These are phyloP conservation scores for Ceratocystis alfenasii DNA, from an alignment of 2,329 filamentous ascomycete species.

Conservation along the genomic window DNA sequence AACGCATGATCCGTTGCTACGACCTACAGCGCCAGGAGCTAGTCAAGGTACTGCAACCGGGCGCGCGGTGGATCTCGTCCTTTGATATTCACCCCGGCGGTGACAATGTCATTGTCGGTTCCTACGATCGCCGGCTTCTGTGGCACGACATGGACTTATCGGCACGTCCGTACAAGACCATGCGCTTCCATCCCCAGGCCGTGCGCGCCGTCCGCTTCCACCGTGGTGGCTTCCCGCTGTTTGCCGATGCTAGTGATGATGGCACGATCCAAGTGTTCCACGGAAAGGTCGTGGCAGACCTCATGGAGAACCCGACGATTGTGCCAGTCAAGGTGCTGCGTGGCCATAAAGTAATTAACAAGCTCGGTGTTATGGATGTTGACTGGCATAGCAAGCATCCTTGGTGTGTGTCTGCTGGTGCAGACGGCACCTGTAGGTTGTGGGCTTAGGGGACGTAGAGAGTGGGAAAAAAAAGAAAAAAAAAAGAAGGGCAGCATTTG, in stretches of 20 bases:
- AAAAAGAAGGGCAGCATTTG: constrained; percentile 20
- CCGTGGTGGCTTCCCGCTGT: constrained; percentile 63
- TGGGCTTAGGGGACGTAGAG: constrained; percentile 50
- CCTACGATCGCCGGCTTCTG: constrained; percentile 82
- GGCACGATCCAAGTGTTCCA: constrained; percentile 94
- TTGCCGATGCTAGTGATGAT: constrained; percentile 91
- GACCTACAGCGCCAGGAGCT: constrained; percentile 85
- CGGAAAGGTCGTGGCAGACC: constrained; percentile 83
- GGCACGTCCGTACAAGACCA: constrained; percentile 83
- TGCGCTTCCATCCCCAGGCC: constrained; percentile 86
- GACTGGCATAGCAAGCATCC: constrained; percentile 93
- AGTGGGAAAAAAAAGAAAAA: neutral
- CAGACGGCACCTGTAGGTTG: constrained; percentile 81
- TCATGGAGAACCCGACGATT: constrained; percentile 93
- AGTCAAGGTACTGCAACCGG: constrained; percentile 84
- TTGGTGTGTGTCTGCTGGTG: constrained; percentile 88
- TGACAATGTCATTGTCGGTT: constrained; percentile 86
- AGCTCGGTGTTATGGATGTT: constrained; percentile 81
- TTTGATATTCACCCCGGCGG: constrained; percentile 89
- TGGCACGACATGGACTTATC: constrained; percentile 97
- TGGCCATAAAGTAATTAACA: constrained; percentile 76
- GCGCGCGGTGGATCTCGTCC: constrained; percentile 82
- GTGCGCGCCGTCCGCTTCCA: constrained; percentile 86
- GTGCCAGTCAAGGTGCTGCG: constrained; percentile 89
- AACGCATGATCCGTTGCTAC: constrained; percentile 85